Conservation (phyloP, 495 filamentous ascomycete species). For the Mycothermus thermophilus region DNA sequence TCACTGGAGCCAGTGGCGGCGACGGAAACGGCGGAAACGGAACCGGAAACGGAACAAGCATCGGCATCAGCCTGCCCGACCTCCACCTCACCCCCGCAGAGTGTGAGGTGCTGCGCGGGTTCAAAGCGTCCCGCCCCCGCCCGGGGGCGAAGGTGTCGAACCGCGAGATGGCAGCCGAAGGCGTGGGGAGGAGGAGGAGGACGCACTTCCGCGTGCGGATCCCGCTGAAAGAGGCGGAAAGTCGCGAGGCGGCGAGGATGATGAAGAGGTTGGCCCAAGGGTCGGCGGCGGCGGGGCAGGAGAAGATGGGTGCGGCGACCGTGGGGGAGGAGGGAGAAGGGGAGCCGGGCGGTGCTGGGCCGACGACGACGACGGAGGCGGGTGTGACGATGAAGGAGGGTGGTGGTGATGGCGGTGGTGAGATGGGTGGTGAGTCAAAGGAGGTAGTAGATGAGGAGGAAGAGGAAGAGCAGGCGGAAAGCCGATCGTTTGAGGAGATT, state of each 20-base stretch:
- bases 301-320: background rate
- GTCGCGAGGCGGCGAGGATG: constrained; percentile 22
- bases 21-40: constrained; percentile 21
- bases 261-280: constrained; percentile 12
- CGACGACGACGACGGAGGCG: background rate
- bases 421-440: constrained; percentile 10
- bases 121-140: constrained; percentile 18
- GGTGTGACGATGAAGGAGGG: too few relatives aligned
- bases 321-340: background rate
- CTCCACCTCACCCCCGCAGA: constrained; percentile 36
- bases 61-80: constrained; percentile 39
- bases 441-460: constrained; percentile 3
- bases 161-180: constrained; percentile 6
- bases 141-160: constrained; percentile 10
- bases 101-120: constrained; percentile 17
- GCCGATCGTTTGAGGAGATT: constrained; percentile 5
- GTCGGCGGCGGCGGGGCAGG: too few relatives aligned
- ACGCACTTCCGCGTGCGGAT: constrained; percentile 24
- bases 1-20: too few relatives aligned
- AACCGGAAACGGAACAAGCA: constrained; percentile 17
- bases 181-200: constrained; percentile 5
- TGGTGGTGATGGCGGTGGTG: background rate
- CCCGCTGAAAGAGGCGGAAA: constrained; percentile 25
- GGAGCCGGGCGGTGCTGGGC: background rate
- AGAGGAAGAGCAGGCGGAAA: constrained; percentile 4